A percentile compares a stretch with the other conserved stretches of the same genome.
Evolutionary conservation across 768 basidiomycete genomes (phyloP).

Genomic region (Infundibulicybe gibba): DNA sequence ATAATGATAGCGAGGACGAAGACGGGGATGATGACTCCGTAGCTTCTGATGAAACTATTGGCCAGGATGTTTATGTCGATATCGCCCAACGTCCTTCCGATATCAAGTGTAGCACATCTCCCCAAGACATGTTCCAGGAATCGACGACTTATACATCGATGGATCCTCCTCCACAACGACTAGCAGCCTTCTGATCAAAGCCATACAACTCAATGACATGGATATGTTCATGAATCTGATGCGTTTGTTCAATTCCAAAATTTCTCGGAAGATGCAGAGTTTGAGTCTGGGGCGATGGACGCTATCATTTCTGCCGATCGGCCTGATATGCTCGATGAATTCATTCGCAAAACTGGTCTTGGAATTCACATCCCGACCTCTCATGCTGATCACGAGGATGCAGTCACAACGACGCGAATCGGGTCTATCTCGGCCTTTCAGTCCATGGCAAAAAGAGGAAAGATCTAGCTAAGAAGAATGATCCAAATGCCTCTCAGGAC

Average conservation of each 20-base stretch:
- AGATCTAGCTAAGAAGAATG: slow-evolving; percentile 47
- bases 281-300: slow-evolving; percentile 22
- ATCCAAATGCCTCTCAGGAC: slow-evolving; percentile 34
- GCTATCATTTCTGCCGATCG: slow-evolving; percentile 36
- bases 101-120: slow-evolving; percentile 35
- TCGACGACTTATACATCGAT: neutral
- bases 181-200: slow-evolving; percentile 23
- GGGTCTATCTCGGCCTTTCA: slow-evolving; percentile 53
- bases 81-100: slow-evolving; percentile 45
- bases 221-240: slow-evolving; percentile 46
- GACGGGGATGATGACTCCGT: slow-evolving; percentile 37
- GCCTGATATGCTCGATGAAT: slow-evolving; percentile 51
- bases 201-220: slow-evolving; percentile 42
- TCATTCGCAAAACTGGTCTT: slow-evolving; percentile 48
- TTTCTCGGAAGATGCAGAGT: neutral
- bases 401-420: slow-evolving; percentile 31
- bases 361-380: slow-evolving; percentile 28
- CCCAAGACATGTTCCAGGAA: slow-evolving; percentile 31
- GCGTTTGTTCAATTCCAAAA: slow-evolving; percentile 32
- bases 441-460: slow-evolving; percentile 63
- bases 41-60: slow-evolving; percentile 36
- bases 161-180: slow-evolving; percentile 1
- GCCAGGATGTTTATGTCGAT: slow-evolving; percentile 43
- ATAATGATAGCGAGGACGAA: slow-evolving; percentile 20
- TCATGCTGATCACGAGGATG: slow-evolving; percentile 18